A percentile compares a stretch with the other conserved stretches of the same genome.
phyloP scores from a whole-genome alignment of 169 alveolate species.

The Plasmodium billcollinsi region DNA sequence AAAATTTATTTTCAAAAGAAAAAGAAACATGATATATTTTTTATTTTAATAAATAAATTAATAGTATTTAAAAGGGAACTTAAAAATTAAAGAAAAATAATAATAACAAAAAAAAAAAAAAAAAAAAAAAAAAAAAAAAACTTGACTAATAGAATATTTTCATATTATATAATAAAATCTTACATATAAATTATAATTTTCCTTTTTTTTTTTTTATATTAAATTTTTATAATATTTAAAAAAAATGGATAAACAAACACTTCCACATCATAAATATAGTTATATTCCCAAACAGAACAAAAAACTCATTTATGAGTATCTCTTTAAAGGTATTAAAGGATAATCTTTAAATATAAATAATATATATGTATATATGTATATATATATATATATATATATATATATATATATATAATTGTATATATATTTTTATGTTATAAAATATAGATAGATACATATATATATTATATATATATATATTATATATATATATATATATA shows the following conservation, averaged over 20 bases:
- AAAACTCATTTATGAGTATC: constrained; percentile 83
- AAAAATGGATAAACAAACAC: constrained; percentile 41
- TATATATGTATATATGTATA: too few relatives aligned
- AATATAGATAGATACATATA: neutral
- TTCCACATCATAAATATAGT: constrained; percentile 82
- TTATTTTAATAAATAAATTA: too few relatives aligned
- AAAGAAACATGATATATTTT: too few relatives aligned
- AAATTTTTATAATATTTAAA: neutral
- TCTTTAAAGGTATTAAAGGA: constrained; percentile 80
- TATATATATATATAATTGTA: neutral
- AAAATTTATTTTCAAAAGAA: too few relatives aligned
- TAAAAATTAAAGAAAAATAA: too few relatives aligned
- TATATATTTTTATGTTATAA: neutral
- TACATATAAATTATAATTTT: neutral
- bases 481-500: neutral
- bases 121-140: too few relatives aligned
- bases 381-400: neutral
- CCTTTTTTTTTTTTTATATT: neutral
- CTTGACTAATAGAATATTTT: neutral
- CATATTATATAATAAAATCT: too few relatives aligned
- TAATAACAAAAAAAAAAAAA: too few relatives aligned
- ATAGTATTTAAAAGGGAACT: too few relatives aligned
- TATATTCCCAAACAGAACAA: constrained; percentile 87
- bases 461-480: neutral
- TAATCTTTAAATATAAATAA: neutral